phyloP scores from a whole-genome alignment of 1,139 yeast genomes.

The Taphrina populina region DNA sequence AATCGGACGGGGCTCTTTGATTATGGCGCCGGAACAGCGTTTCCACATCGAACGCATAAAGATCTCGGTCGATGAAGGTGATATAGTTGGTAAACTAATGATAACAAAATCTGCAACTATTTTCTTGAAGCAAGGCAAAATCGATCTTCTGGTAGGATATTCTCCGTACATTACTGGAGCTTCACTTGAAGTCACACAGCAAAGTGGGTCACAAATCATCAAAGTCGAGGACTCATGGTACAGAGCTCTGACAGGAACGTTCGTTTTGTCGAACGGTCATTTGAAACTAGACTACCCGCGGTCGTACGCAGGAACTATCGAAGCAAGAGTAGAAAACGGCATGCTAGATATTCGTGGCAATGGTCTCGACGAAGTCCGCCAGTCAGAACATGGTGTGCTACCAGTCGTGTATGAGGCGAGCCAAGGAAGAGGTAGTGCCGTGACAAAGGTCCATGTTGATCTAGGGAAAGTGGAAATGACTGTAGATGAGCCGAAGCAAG shows the following conservation, averaged over 20 bases:
- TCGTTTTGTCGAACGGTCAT: slow-evolving; percentile 2
- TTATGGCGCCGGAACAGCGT: slow-evolving; percentile 11
- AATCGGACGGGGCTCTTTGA: slow-evolving; percentile 8
- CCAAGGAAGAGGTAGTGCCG: not conserved
- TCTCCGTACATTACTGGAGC: slow-evolving; percentile 26
- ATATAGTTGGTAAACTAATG: slow-evolving; percentile 6
- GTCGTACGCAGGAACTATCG: slow-evolving; percentile 10
- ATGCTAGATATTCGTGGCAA: not conserved
- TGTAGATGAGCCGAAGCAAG: slow-evolving; percentile 8
- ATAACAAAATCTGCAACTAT: slow-evolving; percentile 10
- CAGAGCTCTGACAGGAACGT: slow-evolving; percentile 19
- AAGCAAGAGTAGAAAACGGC: slow-evolving; percentile 5
- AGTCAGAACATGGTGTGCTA: not conserved
- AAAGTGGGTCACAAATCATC: slow-evolving; percentile 3
- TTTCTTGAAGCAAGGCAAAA: slow-evolving; percentile 3
- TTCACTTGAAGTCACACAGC: slow-evolving; percentile 6
- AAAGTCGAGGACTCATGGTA: slow-evolving; percentile 14
- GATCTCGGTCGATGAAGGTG: slow-evolving; percentile 3
- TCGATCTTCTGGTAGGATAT: slow-evolving; percentile 18
- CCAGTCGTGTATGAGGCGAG: slow-evolving; percentile 1
- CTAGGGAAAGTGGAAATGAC: not conserved
- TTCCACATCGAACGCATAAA: slow-evolving; percentile 8
- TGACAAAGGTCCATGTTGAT: slow-evolving; percentile 3
- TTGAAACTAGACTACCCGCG: slow-evolving; percentile 9
- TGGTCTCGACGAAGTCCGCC: not conserved